A percentile compares a stretch with the other conserved stretches of the same genome.
Conservation (phyloP, 176 grass and related monocot genomes). For the Rhipidocladum racemiflorum region DNA sequence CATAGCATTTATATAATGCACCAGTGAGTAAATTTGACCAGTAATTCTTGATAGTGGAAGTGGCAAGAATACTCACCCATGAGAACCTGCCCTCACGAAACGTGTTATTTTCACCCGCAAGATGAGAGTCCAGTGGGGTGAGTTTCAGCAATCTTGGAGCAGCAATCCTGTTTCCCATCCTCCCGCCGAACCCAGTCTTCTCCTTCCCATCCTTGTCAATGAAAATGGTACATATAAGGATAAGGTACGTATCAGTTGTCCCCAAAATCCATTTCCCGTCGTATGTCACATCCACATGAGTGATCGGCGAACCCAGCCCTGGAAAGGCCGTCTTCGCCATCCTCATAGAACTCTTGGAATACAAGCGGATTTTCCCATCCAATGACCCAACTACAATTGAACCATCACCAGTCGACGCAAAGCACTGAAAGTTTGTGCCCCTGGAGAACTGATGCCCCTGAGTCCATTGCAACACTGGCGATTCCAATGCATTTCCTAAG, state of each 20-base stretch:
- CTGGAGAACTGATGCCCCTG: slow-evolving; percentile 89
- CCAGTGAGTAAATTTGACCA: slow-evolving; percentile 2
- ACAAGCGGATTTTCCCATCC: slow-evolving; percentile 90
- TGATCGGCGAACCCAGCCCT: slow-evolving; percentile 84
- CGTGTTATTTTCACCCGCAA: slow-evolving; percentile 61
- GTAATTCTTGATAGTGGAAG: slow-evolving; percentile 8
- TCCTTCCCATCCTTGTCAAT: slow-evolving; percentile 91
- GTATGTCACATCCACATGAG: slow-evolving; percentile 88
- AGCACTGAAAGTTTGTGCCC: slow-evolving; percentile 88
- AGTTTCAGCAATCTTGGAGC: slow-evolving; percentile 87
- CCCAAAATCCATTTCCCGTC: slow-evolving; percentile 89
- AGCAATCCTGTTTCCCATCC: slow-evolving; percentile 90
- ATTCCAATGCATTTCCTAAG: slow-evolving; percentile 49
- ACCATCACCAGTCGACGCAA: slow-evolving; percentile 79
- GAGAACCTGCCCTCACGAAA: slow-evolving; percentile 83
- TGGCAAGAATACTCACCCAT: slow-evolving; percentile 54
- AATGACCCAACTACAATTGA: slow-evolving; percentile 90
- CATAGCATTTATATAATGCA: background rate
- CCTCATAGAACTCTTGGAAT: slow-evolving; percentile 95
- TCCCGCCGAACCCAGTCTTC: slow-evolving; percentile 70
- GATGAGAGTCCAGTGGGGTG: slow-evolving; percentile 70
- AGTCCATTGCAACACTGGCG: slow-evolving; percentile 72
- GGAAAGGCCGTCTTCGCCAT: slow-evolving; percentile 97
- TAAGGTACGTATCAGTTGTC: slow-evolving; percentile 72
- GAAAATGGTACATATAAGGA: slow-evolving; percentile 83